Base-by-base conservation (phyloP, 805 yeast species). In the Ogataea kodamae region DNA sequence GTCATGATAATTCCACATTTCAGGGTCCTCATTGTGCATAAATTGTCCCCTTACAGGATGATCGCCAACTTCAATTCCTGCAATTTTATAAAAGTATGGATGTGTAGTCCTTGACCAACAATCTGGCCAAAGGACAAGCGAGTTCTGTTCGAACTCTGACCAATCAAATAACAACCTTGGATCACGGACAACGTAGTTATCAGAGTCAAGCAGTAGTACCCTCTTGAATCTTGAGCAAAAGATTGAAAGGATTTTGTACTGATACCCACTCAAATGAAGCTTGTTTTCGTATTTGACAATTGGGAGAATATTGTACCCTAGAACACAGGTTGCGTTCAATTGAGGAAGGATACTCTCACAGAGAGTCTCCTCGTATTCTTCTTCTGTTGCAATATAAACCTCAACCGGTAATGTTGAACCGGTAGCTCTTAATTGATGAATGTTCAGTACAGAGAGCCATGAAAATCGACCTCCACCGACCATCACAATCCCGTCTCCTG, bases 51-150 rank as follows among this genome's bases (percentile, higher is more conserved):
- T 59, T 2, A 60, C 52, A 7, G 64, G 64, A 12, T 41, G 53
- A 44, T 52, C 57, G 22, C 58, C 64, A 30, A 62, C 67, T 54
- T 52, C 31, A 6, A 64, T 53, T 11, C 52, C 59, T 7, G 83
- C 75, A 34, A 81, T 75, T 6, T 74, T 74, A 49, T 72, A 76
- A 48, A 56, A 76, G 28, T 61, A 62, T 13, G 86, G 86, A 42
- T 73, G 67, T 6, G 84, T 77, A 5, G 84, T 76, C 54, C 86
- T 64, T 3, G 78, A 67, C 86, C 86, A 78, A 21, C 74, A 72
- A 55, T 78, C 85, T 3, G 86, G 86, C 85, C 86, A 78, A 6
- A 76, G 39, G 7, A 78, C 61, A 34, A 78, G 50, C 0, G 74
- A 70, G 11, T 58, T 57, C 7, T 67, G 55, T 27, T 52, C 46